phyloP scores from a whole-genome alignment of 2,329 filamentous ascomycete species.

The Neofusicoccum umdonicola region DNA sequence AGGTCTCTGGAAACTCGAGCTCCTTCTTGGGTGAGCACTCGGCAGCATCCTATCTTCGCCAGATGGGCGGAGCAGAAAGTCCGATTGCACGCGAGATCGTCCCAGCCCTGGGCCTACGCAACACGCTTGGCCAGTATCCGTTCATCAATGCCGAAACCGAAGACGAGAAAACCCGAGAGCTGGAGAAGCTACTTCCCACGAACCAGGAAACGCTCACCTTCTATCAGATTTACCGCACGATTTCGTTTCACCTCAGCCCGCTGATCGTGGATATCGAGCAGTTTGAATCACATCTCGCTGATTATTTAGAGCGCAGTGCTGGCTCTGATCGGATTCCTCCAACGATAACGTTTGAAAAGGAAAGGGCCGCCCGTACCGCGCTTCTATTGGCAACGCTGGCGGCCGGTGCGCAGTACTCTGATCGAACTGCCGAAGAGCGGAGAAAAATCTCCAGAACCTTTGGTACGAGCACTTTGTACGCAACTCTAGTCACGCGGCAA shows the following conservation, averaged over 20 bases:
- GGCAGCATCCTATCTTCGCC: background rate
- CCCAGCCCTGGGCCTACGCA: background rate
- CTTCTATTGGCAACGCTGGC: conserved; percentile 2
- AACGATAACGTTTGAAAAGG: background rate
- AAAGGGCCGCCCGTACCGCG: background rate
- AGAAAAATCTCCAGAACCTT: background rate
- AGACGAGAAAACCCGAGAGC: background rate
- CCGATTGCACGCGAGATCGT: background rate
- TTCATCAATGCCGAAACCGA: conserved; percentile 12
- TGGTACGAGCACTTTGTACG: background rate
- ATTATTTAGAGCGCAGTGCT: background rate
- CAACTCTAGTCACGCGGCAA: background rate
- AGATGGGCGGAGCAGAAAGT: conserved; percentile 3
- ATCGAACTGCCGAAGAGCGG: background rate
- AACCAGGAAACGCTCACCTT: background rate
- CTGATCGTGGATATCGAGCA: background rate
- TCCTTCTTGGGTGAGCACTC: conserved; percentile 12
- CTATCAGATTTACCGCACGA: background rate
- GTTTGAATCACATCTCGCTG: background rate
- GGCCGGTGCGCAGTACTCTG: conserved; percentile 2
- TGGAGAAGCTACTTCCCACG: background rate
- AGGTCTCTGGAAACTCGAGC: background rate
- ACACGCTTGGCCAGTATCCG: background rate
- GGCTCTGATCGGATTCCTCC: background rate
- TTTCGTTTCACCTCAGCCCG: background rate